Evolutionary conservation across 2,329 filamentous ascomycete genomes (phyloP), one percentile per base, ranked within the genome.

Genomic region (Pseudogymnoascus sp.): DNA sequence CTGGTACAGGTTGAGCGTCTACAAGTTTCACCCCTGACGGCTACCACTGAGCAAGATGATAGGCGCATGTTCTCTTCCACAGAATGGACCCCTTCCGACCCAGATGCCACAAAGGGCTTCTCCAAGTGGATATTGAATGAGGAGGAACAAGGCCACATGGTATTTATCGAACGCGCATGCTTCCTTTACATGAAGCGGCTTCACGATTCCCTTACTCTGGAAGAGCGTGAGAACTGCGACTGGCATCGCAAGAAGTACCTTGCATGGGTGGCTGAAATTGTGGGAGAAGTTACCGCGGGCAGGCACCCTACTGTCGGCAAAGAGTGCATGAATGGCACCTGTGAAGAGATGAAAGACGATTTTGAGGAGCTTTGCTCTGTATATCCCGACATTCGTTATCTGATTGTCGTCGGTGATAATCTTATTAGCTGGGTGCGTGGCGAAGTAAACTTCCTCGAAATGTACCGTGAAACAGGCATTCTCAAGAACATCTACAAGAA

Each of bases 401-500:
- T 65, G 3, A 50, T 61, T 19, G 47, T 59, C 21, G 42, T 60
- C 10, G 61, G 64, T 19, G 61, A 65, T 19, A 60, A 64, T 29
- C 42, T 67, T 5, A 10, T 40, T 14, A 31, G 13, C 24, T 26
- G 56, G 24, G 53, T 64, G 10, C 62, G 59, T 7, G 65, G 64
- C 2, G 29, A 64, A 11, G 61, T 40, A 6, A 11, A 29, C 11
- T 35, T 59, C 10, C 16, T 65, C 2, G 62, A 66, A 31, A 38
- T 59, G 16, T 29, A 61, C 16, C n/a, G 16, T 21, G 33, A 67
- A 24, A 40, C 64, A 24, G 59, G 61, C 33, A 19, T 67, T 19
- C 37, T 67, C 2, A 26, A 63, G 11, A 29, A 53, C 5, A 42
- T 62, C 14, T 67, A 66, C 47, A 26, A 59, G 19, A 84, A 86